Evolutionary conservation across 225 moss, liverwort and hornwort genomes (phyloP).

Genomic region (Physcomitrellopsis africana): DNA sequence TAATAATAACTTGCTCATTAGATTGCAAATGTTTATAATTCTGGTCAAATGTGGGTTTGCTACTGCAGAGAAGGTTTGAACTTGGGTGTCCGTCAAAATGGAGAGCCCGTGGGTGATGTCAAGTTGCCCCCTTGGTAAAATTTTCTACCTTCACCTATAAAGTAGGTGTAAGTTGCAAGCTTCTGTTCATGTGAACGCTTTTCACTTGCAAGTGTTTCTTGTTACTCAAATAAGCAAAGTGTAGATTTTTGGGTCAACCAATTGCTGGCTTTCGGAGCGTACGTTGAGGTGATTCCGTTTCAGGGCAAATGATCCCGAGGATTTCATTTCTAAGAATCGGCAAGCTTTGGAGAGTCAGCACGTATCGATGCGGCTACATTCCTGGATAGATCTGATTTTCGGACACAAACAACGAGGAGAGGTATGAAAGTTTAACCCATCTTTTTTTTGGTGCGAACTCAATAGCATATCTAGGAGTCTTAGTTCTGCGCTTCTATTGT

Average conservation of each 20-base stretch:
- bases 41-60: slow-evolving; percentile 23
- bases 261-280: slow-evolving; percentile 27
- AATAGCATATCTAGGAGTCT: slow-evolving; percentile 6
- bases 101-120: slow-evolving; percentile 83
- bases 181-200: slow-evolving; percentile 17
- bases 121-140: slow-evolving; percentile 83
- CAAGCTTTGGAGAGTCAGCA: slow-evolving; percentile 96
- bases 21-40: slow-evolving; percentile 11
- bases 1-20: not conserved
- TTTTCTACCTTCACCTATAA: slow-evolving; percentile 18
- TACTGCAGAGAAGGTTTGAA: slow-evolving; percentile 84
- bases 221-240: slow-evolving; percentile 20
- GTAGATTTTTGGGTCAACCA: slow-evolving; percentile 24
- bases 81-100: slow-evolving; percentile 90
- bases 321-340: slow-evolving; percentile 90
- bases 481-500: not conserved
- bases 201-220: not conserved
- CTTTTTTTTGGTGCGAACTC: slow-evolving; percentile 10
- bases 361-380: slow-evolving; percentile 87
- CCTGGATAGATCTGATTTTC: slow-evolving; percentile 98
- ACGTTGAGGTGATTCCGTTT: slow-evolving; percentile 16
- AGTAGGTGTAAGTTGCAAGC: slow-evolving; percentile 19
- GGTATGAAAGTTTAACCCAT: slow-evolving; percentile 47
- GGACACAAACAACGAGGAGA: slow-evolving; percentile 93
- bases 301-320: slow-evolving; percentile 88